A percentile compares a stretch with the other conserved stretches of the same genome.
Evolutionary conservation across 169 alveolate species (phyloP).

Genomic region (Theileria annulata): DNA sequence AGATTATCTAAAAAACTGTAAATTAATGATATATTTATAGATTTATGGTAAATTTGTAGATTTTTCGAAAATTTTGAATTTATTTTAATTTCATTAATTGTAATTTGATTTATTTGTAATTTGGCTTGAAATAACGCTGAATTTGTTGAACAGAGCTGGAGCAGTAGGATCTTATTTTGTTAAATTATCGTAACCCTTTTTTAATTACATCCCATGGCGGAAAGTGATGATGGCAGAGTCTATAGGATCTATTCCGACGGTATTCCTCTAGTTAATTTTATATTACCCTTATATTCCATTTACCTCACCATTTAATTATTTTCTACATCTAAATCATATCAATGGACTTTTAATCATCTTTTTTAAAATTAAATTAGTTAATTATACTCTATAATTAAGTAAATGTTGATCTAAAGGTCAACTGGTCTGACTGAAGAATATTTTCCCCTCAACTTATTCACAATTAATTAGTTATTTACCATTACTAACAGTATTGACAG

Average conservation of each 20-base stretch:
- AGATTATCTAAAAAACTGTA: neutral
- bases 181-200: neutral
- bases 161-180: neutral
- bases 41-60: neutral
- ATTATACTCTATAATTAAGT: too few species aligned
- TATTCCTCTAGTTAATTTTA: neutral
- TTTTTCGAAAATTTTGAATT: neutral
- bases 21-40: neutral
- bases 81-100: too few species aligned
- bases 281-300: neutral
- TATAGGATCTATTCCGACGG: slow-evolving; percentile 68
- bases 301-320: too few species aligned
- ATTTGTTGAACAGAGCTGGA: neutral
- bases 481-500: neutral
- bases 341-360: neutral
- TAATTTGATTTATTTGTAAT: neutral
- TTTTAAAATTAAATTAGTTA: too few species aligned
- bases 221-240: slow-evolving; percentile 21
- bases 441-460: too few species aligned
- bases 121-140: neutral
- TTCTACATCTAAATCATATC: too few species aligned
- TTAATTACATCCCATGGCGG: slow-evolving; percentile 3
- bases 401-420: too few species aligned
- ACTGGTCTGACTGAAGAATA: too few species aligned
- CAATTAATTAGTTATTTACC: too few species aligned